Base-by-base conservation (phyloP, 805 yeast species). In the Yueomyces sinensis region DNA sequence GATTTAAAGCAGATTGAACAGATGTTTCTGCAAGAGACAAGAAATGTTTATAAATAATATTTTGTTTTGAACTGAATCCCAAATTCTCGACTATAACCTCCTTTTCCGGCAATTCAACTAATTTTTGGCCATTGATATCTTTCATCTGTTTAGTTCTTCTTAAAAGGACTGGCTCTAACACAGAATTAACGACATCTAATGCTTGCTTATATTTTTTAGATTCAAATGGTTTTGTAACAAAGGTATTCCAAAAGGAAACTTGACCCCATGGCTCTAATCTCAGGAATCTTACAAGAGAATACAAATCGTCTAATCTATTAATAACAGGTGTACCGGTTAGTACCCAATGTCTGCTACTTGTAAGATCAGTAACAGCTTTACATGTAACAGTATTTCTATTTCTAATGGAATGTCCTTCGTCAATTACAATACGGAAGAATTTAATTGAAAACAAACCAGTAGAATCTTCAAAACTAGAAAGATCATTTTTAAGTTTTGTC, bases 281-380 rank as follows among this genome's bases (percentile, higher is more conserved):
- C 32, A 89, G 58, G 47, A 78, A 89, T 43, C 74, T 73, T 14
- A 86, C 71, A 32, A 86, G 56, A 5, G 94, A 77, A 50, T 71
- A 87, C 32, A 89, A 58, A 53, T 89, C 97, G 53, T 89, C 96
- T 9, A 89, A 62, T 41, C 87, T 62, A 54, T 87, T 87, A 28
- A 86, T 80, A 20, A 87, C 82, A 0, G 97, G 96, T 0, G 97
- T 87, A 6, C 97, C 97, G 0, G 96, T 84, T 32, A 89, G 61
- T 3, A 80, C 65, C 97, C 97, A 87, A 40, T 74, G 73, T 32
- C 91, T 63, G 15, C 65, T 61, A 45, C 82, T 74, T 9, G 58
- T 47, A n/a, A 87, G 49, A 17, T 71, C 79, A 54, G 71, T 73
- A 6, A 86, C 68, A 0, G 96, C 80, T 42, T 75, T 77, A 0